Evolutionary conservation across 768 basidiomycete species (phyloP).

Genomic region (Termitomyces sp.): DNA sequence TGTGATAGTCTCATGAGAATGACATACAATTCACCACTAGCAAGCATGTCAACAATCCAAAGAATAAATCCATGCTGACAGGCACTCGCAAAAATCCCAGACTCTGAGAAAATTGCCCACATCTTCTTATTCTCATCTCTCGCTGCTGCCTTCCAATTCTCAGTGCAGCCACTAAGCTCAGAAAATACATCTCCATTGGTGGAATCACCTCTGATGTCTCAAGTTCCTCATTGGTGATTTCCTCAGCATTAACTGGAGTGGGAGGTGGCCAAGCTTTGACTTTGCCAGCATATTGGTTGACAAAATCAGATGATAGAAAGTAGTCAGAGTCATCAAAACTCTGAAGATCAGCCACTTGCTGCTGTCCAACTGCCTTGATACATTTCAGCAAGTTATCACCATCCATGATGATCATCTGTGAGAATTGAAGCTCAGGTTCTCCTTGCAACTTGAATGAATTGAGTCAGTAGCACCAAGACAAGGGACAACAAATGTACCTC

Average conservation of each 20-base stretch:
- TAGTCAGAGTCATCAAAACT: conserved; percentile 22
- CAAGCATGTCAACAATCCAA: conserved; percentile 16
- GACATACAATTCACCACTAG: conserved; percentile 35
- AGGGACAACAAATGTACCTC: no score
- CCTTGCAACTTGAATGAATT: conserved; percentile 16
- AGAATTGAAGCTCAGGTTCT: conserved; percentile 26
- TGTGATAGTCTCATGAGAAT: neutral
- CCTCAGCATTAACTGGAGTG: neutral
- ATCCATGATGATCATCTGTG: conserved; percentile 28
- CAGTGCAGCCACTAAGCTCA: neutral
- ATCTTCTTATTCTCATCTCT: conserved; percentile 22
- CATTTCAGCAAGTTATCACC: conserved; percentile 32
- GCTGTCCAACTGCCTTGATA: conserved; percentile 21
- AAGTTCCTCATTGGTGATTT: no score
- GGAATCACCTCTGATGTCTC: neutral
- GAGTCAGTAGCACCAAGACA: no score
- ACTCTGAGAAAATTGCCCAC: conserved; percentile 36
- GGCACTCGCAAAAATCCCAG: conserved; percentile 33
- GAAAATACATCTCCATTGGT: neutral
- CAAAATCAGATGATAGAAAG: conserved; percentile 22
- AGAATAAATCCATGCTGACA: conserved; percentile 34
- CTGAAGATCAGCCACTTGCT: conserved; percentile 19
- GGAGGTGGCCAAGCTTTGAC: conserved; percentile 13
- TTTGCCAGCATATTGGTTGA: conserved; percentile 31
- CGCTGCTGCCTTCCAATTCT: neutral